Base-by-base conservation (phyloP, 768 basidiomycete genomes). In the Termitomyces sp. region DNA sequence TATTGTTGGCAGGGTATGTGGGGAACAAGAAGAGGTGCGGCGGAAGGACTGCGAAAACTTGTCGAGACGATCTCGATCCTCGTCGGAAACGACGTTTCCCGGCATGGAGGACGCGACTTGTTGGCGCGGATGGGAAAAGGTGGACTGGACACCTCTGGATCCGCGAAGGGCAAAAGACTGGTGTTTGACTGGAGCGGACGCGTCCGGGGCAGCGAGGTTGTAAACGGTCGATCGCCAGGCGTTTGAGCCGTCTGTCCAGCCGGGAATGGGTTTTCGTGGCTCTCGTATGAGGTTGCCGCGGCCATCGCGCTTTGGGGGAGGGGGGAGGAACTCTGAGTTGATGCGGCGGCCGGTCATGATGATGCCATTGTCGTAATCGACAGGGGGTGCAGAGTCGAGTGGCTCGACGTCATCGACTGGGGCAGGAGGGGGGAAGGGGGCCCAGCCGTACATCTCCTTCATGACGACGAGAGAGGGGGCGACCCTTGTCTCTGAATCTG, bases 191-290 rank as follows among this genome's bases (percentile, higher is more conserved):
- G 68, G 65, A 29, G 67, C 67, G 53, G 68, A 64, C 18, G 70
- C 63, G 64, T 73, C 66, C 48, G 77, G 78, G 3, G 78, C 65
- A 3, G 77, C 67, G 58, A 85, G 74, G 53, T 74, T 76, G 68
- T 89, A 89, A 1, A 87, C 78, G 4, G 75, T 73, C 0, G 84
- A 73, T n/a, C 87, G 82, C 87, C 87, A 89, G 0, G 81, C 83
- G 55, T 82, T 74, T 24, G 76, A 79, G 52, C 83, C 82, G 59
- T 88, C 87, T 2, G 80, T 86, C 87, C 87, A 88, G 14, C 87
- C 87, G 0, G 84, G 82, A 31, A 87, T 78, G 6, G 73, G 69
- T 24, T 76, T 76, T 46, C 71, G 74, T 3, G 75, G 73, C 61
- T 74, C 72, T 63, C 14, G 63, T 16, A 64, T 57, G 53, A 73